Evolutionary conservation across 2,329 filamentous ascomycete genomes (phyloP).

Genomic region (Ascochyta clinopodiicola): DNA sequence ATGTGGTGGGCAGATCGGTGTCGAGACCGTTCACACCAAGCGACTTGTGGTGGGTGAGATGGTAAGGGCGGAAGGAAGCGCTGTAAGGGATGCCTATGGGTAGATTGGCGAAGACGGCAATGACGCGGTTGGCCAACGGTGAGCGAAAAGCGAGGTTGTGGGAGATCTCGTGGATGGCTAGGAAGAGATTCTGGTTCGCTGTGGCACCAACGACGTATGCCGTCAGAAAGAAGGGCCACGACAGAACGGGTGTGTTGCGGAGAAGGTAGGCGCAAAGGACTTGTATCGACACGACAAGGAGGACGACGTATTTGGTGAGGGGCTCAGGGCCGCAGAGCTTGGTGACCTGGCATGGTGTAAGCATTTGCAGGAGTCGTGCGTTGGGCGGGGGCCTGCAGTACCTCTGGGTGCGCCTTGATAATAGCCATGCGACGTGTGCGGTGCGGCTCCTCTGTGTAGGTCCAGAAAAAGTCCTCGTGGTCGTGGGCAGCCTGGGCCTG

Average conservation of each 20-base stretch:
- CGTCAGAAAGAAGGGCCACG: conserved; percentile 82
- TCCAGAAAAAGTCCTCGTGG: conserved; percentile 87
- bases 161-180: conserved; percentile 98
- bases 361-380: neutral
- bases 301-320: conserved; percentile 91
- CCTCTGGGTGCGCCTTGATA: conserved; percentile 97
- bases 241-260: conserved; percentile 77
- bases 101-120: conserved; percentile 93
- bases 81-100: conserved; percentile 96
- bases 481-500: conserved; percentile 28
- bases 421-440: conserved; percentile 88
- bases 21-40: conserved; percentile 95
- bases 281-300: conserved; percentile 83
- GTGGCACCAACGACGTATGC: conserved; percentile 94
- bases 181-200: conserved; percentile 96
- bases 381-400: conserved; percentile 47
- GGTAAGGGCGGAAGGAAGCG: conserved; percentile 96
- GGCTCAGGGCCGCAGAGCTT: conserved; percentile 97
- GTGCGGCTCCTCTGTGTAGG: conserved; percentile 97
- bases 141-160: conserved; percentile 95
- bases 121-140: conserved; percentile 77
- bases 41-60: conserved; percentile 98
- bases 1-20: conserved; percentile 88
- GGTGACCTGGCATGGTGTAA: conserved; percentile 68
- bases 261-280: conserved; percentile 78